Conservation (phyloP, 2,329 filamentous ascomycete species). For the Paracorniculantispora psalliotae region DNA sequence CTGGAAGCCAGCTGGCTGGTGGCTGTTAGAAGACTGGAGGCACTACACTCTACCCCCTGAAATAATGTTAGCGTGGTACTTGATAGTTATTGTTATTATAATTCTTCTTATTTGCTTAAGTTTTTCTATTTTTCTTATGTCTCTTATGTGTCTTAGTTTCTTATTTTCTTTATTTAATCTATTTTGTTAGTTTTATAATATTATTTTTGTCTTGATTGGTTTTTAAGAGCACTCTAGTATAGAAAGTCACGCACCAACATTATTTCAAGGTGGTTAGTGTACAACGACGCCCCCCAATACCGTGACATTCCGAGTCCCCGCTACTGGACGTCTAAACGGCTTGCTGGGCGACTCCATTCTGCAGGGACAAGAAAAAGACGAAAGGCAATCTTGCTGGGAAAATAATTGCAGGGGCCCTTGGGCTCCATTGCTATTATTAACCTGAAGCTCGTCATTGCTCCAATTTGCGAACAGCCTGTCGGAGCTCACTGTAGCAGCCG, state of each 20-base stretch:
- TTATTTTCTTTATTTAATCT: no score
- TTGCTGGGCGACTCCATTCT: neutral
- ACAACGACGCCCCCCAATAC: neutral
- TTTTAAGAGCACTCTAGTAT: no score
- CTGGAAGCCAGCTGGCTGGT: neutral
- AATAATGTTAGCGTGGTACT: no score
- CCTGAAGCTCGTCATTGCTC: neutral
- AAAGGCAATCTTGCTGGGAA: neutral
- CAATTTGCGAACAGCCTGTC: neutral
- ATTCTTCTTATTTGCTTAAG: no score
- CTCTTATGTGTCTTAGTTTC: no score
- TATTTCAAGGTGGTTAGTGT: no score
- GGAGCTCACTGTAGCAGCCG: neutral
- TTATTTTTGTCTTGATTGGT: no score
- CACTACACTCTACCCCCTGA: no score
- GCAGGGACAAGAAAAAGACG: neutral
- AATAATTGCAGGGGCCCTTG: neutral
- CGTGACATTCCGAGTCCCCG: neutral
- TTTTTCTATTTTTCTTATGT: no score
- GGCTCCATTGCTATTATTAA: constrained; percentile 8
- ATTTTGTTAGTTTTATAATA: no score
- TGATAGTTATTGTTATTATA: no score
- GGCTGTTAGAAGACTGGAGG: neutral
- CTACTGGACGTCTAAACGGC: neutral
- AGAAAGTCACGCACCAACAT: no score